phyloP scores from a whole-genome alignment of 1,139 yeast genomes.

The Eremothecium coryli region DNA sequence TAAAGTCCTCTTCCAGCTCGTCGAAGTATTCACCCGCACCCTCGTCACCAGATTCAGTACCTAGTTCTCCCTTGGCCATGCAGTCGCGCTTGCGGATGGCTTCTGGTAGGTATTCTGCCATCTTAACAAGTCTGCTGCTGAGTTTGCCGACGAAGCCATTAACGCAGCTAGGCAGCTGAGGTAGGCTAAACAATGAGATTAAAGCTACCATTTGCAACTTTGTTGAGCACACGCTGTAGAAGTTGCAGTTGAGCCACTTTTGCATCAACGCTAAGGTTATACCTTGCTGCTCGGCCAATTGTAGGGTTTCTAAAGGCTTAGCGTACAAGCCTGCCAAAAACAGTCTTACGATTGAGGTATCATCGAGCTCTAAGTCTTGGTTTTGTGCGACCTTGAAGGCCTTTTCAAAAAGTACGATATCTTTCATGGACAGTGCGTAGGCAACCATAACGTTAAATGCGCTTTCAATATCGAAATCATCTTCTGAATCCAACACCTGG shows the following conservation, averaged over 20 bases:
- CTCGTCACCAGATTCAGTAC: constrained; percentile 35
- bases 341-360: constrained; percentile 43
- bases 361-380: constrained; percentile 26
- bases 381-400: constrained; percentile 25
- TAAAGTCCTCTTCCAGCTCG: constrained; percentile 49
- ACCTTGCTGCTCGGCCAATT: constrained; percentile 41
- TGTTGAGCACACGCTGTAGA: constrained; percentile 68
- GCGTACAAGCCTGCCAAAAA: constrained; percentile 58
- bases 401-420: constrained; percentile 32
- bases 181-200: constrained; percentile 38
- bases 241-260: constrained; percentile 55
- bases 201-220: constrained; percentile 65
- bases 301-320: constrained; percentile 50
- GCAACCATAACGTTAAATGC: constrained; percentile 33
- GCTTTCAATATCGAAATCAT: constrained; percentile 35
- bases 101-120: constrained; percentile 54
- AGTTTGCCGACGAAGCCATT: constrained; percentile 30
- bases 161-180: constrained; percentile 32
- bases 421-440: constrained; percentile 29
- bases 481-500: constrained; percentile 31
- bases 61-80: constrained; percentile 37
- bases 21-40: constrained; percentile 39
- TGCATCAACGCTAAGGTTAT: constrained; percentile 45
- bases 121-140: constrained; percentile 39
- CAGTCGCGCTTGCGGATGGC: constrained; percentile 62